Evolutionary conservation across 371 early-diverging fungal genomes (phyloP).

Genomic region (Zopfochytrium polystomum): DNA sequence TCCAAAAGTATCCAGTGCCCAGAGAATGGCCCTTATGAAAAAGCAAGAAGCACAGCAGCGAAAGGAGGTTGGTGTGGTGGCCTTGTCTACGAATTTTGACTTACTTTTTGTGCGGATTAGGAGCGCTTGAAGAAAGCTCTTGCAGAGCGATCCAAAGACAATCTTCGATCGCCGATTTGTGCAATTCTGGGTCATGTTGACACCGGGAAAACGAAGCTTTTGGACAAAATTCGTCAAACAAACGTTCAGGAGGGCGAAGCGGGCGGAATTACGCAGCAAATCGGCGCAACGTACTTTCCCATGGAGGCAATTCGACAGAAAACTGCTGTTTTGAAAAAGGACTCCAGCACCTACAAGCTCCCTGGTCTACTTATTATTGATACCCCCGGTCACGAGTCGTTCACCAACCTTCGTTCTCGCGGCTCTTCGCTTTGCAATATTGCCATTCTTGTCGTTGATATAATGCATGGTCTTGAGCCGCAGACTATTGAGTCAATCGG

Average conservation of each 20-base stretch:
- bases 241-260: constrained; percentile 99
- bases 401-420: constrained; percentile 97
- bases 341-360: constrained; percentile 60
- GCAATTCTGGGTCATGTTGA: constrained; percentile 99
- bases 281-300: constrained; percentile 99
- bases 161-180: constrained; percentile 98
- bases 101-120: constrained; percentile 19
- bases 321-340: constrained; percentile 69
- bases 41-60: constrained; percentile 81
- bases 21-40: constrained; percentile 59
- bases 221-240: constrained; percentile 99
- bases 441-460: constrained; percentile 99
- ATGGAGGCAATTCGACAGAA: constrained; percentile 88
- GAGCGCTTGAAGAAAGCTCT: constrained; percentile 73
- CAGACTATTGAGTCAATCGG: constrained; percentile 98
- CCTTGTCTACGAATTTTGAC: constrained; percentile 9
- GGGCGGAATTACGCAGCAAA: constrained; percentile 99
- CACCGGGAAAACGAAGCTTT: constrained; percentile 97
- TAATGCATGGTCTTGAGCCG: constrained; percentile 99
- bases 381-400: constrained; percentile 99
- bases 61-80: constrained; percentile 44
- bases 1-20: constrained; percentile 31
- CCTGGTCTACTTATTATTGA: constrained; percentile 99
- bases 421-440: constrained; percentile 99
- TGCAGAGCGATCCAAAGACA: constrained; percentile 80